Base-by-base conservation (phyloP, 2,329 filamentous ascomycete genomes). In the Trichoderma sp. region DNA sequence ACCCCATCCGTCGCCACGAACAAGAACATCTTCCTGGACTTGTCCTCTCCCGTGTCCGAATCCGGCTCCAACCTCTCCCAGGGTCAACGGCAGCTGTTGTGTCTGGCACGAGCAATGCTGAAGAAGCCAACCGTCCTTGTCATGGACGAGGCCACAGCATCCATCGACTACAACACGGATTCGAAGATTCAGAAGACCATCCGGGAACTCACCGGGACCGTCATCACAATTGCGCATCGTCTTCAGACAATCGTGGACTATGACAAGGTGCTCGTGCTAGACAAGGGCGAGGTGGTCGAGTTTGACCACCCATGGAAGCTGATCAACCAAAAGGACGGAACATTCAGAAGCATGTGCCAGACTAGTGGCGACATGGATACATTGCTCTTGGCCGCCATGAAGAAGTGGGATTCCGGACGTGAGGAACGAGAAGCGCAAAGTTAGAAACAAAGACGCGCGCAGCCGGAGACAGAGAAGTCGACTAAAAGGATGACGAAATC, bases 91-190 rank as follows among this genome's bases (percentile, higher is more conserved):
- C 95, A 99, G 77, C 88, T 99, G 10, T 82, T 99, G 64, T 99
- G 95, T 74, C 87, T 99, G 10, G 95, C 94, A 0, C 89, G 95
- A 63, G 95, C 95, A 0, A 87, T 99, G 70, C 89, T 99, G 68
- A 97, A 96, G 78, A 86, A 87, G 41, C 93, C 95, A 0, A 93
- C 91, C 69, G 93, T 99, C 1, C 82, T 99, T n/a, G 90, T 99
- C 74, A 98, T 99, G 95, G 95, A 99, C 77, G 95, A 99, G 81
- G 95, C 95, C 0, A 99, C 95, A 0, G 95, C 95, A 0, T 96
- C 92, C 0, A 98, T 99, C 73, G 95, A 99, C 79, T 98, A 98
- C 78, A 90, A 89, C 5, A 99, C 95, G 2, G 95, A 99, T 73
- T 84, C 89, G 57, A 97, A 97, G 80, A 98, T 99, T 70, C 95